A percentile compares a stretch with the other conserved stretches of the same genome.
These are phyloP conservation scores for Solanum virginianum DNA, from an alignment of 257 asterid genomes.

Conservation along the genomic window DNA sequence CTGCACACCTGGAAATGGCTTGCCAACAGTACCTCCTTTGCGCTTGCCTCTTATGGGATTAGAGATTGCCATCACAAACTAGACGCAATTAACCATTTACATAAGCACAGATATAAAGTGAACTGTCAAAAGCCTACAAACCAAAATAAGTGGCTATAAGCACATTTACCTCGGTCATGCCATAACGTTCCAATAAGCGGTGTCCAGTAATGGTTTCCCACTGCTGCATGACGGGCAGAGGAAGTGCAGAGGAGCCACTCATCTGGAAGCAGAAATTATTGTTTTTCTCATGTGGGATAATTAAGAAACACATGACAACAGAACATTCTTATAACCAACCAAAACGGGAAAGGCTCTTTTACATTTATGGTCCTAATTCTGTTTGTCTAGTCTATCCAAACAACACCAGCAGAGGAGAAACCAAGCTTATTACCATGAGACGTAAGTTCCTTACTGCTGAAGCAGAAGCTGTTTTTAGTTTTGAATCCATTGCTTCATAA, in stretches of 20 bases:
- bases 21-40: constrained; percentile 94
- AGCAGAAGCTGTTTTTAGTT: constrained; percentile 53
- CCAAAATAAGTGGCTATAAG: not conserved
- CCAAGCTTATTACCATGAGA: constrained; percentile 60
- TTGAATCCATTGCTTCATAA: constrained; percentile 79
- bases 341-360: not conserved
- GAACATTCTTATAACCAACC: not conserved
- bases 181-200: constrained; percentile 78
- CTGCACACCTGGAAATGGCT: constrained; percentile 88
- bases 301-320: not conserved
- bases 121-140: not conserved
- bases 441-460: constrained; percentile 74
- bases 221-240: constrained; percentile 91
- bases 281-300: not conserved
- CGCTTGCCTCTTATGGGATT: constrained; percentile 74
- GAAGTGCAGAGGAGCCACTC: constrained; percentile 99
- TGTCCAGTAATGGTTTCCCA: constrained; percentile 95
- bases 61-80: constrained; percentile 96
- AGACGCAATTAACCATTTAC: constrained; percentile 2
- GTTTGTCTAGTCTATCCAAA: not conserved
- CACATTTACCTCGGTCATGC: constrained; percentile 86
- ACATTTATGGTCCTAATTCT: not conserved
- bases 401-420: not conserved
- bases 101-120: not conserved
- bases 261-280: constrained; percentile 31